Evolutionary conservation across 2,329 filamentous ascomycete species (phyloP).

Genomic region (Colletotrichum liriopes): DNA sequence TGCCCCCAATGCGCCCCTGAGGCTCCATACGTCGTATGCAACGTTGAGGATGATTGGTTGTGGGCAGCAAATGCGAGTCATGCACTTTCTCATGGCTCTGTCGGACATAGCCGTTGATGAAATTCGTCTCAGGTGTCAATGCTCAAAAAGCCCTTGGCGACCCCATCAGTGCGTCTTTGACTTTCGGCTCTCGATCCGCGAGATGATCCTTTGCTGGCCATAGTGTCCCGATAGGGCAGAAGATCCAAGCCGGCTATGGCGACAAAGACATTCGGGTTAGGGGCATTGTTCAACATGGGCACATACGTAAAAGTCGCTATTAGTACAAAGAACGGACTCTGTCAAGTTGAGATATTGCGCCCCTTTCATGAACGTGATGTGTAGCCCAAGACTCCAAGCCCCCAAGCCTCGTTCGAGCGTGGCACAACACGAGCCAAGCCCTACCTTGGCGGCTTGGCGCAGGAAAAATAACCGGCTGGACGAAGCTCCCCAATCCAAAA

Average conservation of each 20-base stretch:
- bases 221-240: background rate
- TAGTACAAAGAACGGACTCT: background rate
- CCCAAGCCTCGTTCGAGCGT: too few relatives aligned
- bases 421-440: background rate
- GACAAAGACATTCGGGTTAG: background rate
- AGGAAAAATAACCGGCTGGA: background rate
- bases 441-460: background rate
- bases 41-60: constrained; percentile 6
- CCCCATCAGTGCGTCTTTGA: background rate
- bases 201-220: background rate
- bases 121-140: constrained; percentile 20
- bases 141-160: constrained; percentile 9
- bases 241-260: background rate
- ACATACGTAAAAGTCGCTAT: too few relatives aligned
- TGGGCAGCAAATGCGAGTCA: constrained; percentile 18
- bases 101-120: constrained; percentile 12
- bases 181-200: constrained; percentile 2
- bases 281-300: background rate
- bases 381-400: background rate
- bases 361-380: background rate
- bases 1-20: background rate
- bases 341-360: background rate
- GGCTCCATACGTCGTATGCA: background rate
- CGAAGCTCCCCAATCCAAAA: background rate
- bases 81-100: constrained; percentile 14